phyloP scores from a whole-genome alignment of 768 basidiomycete genomes.

The Podaxis sp. region DNA sequence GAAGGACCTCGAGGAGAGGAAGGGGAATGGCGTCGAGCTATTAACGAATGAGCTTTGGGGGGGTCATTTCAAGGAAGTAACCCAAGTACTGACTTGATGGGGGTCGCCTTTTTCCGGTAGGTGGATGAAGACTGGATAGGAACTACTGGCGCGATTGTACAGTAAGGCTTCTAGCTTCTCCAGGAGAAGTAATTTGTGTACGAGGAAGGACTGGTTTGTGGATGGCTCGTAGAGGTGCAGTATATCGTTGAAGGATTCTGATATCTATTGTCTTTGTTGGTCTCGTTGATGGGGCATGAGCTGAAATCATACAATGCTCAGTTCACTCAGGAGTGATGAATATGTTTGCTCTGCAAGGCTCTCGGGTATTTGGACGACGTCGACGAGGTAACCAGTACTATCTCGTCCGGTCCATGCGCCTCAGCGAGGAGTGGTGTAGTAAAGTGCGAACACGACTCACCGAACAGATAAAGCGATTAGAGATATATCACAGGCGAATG shows the following conservation, averaged over 20 bases:
- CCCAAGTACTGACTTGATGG: neutral
- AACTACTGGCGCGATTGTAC: neutral
- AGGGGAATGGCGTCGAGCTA: conserved; percentile 10
- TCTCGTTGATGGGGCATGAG: neutral
- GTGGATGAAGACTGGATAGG: conserved; percentile 4
- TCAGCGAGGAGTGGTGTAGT: neutral
- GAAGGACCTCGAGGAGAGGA: conserved; percentile 6
- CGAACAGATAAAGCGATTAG: conserved; percentile 10
- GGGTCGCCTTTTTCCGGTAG: conserved; percentile 2
- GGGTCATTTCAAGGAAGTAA: neutral
- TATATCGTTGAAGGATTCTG: conserved; percentile 37
- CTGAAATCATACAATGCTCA: neutral
- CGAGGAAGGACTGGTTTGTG: conserved; percentile 55
- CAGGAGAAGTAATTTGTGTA: conserved; percentile 37
- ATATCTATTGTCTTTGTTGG: neutral
- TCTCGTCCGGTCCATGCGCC: neutral
- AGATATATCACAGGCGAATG: conserved; percentile 9
- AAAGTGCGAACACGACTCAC: neutral
- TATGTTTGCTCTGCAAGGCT: neutral
- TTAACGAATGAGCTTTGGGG: neutral
- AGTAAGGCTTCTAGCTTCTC: conserved; percentile 14
- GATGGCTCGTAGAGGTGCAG: conserved; percentile 44
- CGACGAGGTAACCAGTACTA: conserved; percentile 13
- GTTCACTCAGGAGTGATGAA: neutral
- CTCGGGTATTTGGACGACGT: neutral